phyloP scores from a whole-genome alignment of 2,329 filamentous ascomycete genomes.

The Penicillium sp. region DNA sequence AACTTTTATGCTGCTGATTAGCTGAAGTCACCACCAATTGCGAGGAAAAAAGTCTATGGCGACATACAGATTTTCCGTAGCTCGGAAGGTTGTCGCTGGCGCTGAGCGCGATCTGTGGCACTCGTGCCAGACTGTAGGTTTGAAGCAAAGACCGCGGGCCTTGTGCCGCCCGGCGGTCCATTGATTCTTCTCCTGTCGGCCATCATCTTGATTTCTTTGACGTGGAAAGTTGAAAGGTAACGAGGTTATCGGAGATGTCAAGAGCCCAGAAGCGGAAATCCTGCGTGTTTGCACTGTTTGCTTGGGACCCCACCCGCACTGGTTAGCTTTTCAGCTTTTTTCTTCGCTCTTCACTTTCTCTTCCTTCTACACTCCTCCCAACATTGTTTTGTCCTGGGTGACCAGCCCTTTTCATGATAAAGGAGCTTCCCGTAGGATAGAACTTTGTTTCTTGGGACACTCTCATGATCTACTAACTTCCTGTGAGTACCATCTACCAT shows the following conservation, averaged over 20 bases:
- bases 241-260: slow-evolving; percentile 8
- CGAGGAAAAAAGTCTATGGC: not conserved
- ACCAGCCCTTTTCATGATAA: slow-evolving; percentile 32
- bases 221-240: slow-evolving; percentile 15
- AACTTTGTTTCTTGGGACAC: slow-evolving; percentile 1
- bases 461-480: slow-evolving; percentile 14
- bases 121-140: slow-evolving; percentile 53
- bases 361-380: slow-evolving; percentile 30
- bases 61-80: slow-evolving; percentile 85
- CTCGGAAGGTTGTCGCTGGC: slow-evolving; percentile 69
- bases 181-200: slow-evolving; percentile 89
- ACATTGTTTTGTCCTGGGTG: slow-evolving; percentile 13
- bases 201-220: slow-evolving; percentile 58
- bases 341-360: slow-evolving; percentile 27
- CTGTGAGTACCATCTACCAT: slow-evolving; percentile 33
- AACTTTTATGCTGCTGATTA: slow-evolving; percentile 59
- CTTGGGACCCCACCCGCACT: slow-evolving; percentile 27
- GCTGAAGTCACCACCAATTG: slow-evolving; percentile 4
- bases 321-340: slow-evolving; percentile 31
- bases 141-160: slow-evolving; percentile 71
- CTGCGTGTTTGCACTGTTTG: slow-evolving; percentile 51
- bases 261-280: slow-evolving; percentile 43
- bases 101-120: slow-evolving; percentile 55
- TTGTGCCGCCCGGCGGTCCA: slow-evolving; percentile 78
- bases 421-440: slow-evolving; percentile 5